Percentiles rank a stretch among this genome's conserved stretches.
Conservation (phyloP, 768 basidiomycete species). For the Trametes cinnabarina region DNA sequence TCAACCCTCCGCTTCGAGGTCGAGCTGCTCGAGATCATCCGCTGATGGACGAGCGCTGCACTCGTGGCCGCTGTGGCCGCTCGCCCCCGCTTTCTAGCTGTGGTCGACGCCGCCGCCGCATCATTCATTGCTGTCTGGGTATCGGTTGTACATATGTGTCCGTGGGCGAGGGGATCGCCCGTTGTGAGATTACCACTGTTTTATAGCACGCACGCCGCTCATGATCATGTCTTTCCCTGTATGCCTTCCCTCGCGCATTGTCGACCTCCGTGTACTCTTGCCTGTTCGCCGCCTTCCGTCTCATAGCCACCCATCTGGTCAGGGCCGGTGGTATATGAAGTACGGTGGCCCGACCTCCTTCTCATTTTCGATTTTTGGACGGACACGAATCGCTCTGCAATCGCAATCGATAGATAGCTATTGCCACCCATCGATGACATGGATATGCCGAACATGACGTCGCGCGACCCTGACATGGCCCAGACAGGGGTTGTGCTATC, state of each 20-base stretch:
- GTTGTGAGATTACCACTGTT: constrained; percentile 22
- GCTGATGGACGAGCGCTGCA: constrained; percentile 19
- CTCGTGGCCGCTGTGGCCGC: background rate
- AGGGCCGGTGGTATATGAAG: too few species aligned
- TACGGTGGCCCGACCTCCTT: background rate
- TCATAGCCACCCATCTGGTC: background rate
- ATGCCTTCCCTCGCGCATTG: background rate
- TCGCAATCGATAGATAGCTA: constrained; percentile 8
- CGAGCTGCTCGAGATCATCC: constrained; percentile 72
- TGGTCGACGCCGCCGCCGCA: background rate
- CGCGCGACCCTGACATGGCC: background rate
- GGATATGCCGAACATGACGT: background rate
- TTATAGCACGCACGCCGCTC: constrained; percentile 17
- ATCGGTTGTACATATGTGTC: constrained; percentile 17
- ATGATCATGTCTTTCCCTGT: background rate
- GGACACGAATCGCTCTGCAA: constrained; percentile 2
- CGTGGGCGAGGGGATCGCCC: constrained; percentile 9
- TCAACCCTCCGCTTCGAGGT: constrained; percentile 79
- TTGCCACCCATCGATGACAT: background rate
- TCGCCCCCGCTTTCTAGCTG: background rate
- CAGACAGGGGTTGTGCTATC: background rate
- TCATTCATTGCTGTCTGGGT: background rate
- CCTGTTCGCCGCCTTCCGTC: background rate
- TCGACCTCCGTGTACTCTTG: background rate
- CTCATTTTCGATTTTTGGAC: background rate